phyloP scores from a whole-genome alignment of 306 rosid species.

The Biancaea sappan region DNA sequence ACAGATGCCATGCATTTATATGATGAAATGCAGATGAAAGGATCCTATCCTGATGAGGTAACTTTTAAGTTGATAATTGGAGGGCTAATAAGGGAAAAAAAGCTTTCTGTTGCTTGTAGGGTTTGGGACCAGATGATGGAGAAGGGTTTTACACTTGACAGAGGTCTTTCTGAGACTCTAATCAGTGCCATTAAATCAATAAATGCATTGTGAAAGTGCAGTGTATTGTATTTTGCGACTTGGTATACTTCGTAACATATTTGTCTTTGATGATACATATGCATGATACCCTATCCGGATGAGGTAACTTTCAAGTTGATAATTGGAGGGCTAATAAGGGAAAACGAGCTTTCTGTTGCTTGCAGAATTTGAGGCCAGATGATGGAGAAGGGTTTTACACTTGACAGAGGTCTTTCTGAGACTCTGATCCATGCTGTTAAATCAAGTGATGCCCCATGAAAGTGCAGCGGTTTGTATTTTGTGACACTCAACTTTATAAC shows the following conservation, averaged over 20 bases:
- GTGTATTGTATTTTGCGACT: conserved; percentile 28
- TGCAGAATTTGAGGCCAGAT: conserved; percentile 89
- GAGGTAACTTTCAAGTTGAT: conserved; percentile 87
- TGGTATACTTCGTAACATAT: conserved; percentile 17
- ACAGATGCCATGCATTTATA: conserved; percentile 66
- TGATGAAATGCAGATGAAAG: conserved; percentile 80
- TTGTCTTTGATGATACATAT: neutral
- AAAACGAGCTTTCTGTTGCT: conserved; percentile 59
- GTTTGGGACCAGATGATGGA: conserved; percentile 99
- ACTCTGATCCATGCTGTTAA: conserved; percentile 61
- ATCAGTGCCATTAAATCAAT: conserved; percentile 59
- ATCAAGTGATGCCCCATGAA: conserved; percentile 43
- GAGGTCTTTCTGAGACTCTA: conserved; percentile 60
- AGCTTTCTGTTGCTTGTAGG: conserved; percentile 63
- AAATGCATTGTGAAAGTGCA: conserved; percentile 41
- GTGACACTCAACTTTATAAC: conserved; percentile 26
- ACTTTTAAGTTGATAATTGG: conserved; percentile 86
- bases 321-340: conserved; percentile 77
- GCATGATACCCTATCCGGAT: conserved; percentile 48
- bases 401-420: conserved; percentile 63
- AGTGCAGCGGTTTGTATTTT: conserved; percentile 32
- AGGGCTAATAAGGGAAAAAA: conserved; percentile 69
- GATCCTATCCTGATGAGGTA: conserved; percentile 67
- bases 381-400: conserved; percentile 96
- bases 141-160: conserved; percentile 82